A percentile compares a stretch with the other conserved stretches of the same genome.
phyloP scores from a whole-genome alignment of 208 protist species.

The Naegleria lovaniensis region DNA sequence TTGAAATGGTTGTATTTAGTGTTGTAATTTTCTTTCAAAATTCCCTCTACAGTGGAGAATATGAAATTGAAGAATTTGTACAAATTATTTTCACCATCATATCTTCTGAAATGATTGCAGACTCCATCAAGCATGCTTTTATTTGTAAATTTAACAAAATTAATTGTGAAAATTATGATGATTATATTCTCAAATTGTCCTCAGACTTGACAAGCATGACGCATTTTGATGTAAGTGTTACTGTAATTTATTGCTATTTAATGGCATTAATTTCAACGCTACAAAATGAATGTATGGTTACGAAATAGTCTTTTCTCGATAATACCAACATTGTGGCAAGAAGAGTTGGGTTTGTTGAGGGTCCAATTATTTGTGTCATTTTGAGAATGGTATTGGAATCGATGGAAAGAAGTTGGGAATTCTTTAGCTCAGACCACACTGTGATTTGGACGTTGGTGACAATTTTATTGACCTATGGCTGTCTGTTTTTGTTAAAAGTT shows the following conservation, averaged over 20 bases:
- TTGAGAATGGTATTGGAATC: neutral
- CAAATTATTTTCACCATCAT: neutral
- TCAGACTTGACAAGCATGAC: neutral
- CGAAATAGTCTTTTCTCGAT: neutral
- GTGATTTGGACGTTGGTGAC: neutral
- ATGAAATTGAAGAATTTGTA: neutral
- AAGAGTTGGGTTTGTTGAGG: neutral
- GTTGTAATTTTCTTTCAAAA: slow-evolving; percentile 62
- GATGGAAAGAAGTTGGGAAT: neutral
- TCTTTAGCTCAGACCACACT: neutral
- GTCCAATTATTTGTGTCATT: neutral
- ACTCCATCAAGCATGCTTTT: slow-evolving; percentile 81
- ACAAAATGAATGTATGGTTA: too few species aligned
- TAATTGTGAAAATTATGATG: neutral
- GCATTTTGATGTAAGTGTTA: neutral
- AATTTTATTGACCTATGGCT: neutral
- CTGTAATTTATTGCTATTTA: too few species aligned
- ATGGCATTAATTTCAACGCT: too few species aligned
- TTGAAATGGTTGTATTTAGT: slow-evolving; percentile 71
- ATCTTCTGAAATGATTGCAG: slow-evolving; percentile 61
- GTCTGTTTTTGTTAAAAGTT: neutral
- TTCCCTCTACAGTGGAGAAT: slow-evolving; percentile 16
- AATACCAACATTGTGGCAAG: neutral
- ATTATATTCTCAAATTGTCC: neutral
- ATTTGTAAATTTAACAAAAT: slow-evolving; percentile 72